Evolutionary conservation across 1,284 basidiomycete species (phyloP), one percentile per base, ranked within the genome.

Genomic region (Puccinia horiana): DNA sequence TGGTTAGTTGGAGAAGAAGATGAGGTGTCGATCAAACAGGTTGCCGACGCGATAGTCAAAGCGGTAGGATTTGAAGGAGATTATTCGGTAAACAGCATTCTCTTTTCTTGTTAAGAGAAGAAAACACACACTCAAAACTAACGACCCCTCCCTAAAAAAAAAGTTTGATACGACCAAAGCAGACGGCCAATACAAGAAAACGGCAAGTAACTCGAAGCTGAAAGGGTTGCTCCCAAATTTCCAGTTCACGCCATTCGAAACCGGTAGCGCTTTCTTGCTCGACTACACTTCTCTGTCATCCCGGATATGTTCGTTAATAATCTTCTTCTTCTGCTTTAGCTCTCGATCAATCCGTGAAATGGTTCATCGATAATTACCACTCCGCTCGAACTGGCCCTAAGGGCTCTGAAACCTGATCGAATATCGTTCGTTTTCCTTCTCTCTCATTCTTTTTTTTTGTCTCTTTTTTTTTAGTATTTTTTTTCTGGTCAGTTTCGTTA

Each of bases 171-270:
- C 85, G 0, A 83, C 86, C 26, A 87, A 87, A 78, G 84, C 93
- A 1, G 93, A 96, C 85, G 94, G 94, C 1, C 94, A 96, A 87
- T 94, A 92, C 90, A 92, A 94, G 84, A 96, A 96, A 88, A 94
- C 94, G 0, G 94, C 94, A n/a, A 93, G 93, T 63, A 96, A 96
- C 87, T 91, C 90, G 85, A 95, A 94, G 87, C 88, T 96, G 6
- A 86, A 93, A 47, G 88, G 87, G 32, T 88, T 92, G 58, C 91
- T 94, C 49, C 85, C 86, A n/a, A 87, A 89, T 11, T 96, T 95
- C 88, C 85, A 92, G 86, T 96, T 95, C 87, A 95, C 94, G 56
- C 93, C 93, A 8, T 95, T 95, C 85, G 90, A 93, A 20, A 84
- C 90, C 87, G 93, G 92, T 93, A 83, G 61, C 89, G 23, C n/a